Conservation (phyloP, 345 rosid species). For the Eucalyptus marginata region DNA sequence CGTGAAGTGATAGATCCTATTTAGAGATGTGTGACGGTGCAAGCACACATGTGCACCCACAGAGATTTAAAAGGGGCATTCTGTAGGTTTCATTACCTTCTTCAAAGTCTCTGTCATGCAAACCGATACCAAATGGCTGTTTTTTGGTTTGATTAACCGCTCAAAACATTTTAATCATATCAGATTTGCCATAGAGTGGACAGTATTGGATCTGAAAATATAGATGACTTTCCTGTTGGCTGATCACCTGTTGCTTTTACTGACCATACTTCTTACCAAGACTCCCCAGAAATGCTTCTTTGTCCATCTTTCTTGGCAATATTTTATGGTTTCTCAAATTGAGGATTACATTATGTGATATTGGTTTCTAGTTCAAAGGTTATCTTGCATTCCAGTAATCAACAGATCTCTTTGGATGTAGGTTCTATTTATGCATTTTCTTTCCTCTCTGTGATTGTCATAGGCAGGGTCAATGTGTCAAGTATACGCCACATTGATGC, state of each 20-base stretch:
- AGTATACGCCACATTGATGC: neutral
- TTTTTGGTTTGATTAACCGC: neutral
- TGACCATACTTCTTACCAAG: neutral
- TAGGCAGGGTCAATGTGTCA: neutral
- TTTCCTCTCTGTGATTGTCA: neutral
- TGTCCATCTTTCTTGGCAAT: neutral
- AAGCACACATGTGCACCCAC: neutral
- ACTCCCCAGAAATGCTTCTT: neutral
- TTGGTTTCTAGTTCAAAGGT: neutral
- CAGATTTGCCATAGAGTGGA: neutral
- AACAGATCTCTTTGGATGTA: too few relatives aligned
- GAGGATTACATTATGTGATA: neutral
- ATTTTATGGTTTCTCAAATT: neutral
- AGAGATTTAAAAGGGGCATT: too few relatives aligned
- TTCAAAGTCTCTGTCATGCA: neutral
- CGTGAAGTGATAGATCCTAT: too few relatives aligned
- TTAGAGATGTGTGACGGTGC: neutral
- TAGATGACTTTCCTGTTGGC: neutral
- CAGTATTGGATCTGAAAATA: neutral
- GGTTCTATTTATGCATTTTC: neutral
- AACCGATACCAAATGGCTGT: neutral
- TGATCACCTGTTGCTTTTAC: neutral
- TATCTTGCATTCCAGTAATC: neutral
- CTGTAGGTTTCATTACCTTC: too few relatives aligned
- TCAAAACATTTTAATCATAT: neutral